These are phyloP conservation scores for Cryptococcus sp. DNA, from an alignment of 1,284 basidiomycete genomes.

Conservation along the genomic window DNA sequence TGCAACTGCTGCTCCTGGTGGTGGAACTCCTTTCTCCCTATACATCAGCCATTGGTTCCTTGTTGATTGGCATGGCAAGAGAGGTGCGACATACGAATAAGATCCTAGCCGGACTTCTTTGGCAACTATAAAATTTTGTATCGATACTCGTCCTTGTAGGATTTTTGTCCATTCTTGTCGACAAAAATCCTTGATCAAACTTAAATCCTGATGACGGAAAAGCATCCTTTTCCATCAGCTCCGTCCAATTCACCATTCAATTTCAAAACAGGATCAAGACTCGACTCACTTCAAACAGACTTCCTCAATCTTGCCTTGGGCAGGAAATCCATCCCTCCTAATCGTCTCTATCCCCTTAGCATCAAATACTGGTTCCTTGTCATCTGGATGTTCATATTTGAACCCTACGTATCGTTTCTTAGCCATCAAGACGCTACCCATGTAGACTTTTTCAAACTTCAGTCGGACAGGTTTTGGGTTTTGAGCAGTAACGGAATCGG, in stretches of 20 bases:
- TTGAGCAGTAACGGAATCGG: constrained; percentile 73
- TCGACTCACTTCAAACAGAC: constrained; percentile 68
- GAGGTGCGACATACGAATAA: constrained; percentile 61
- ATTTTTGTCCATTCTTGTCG: constrained; percentile 80
- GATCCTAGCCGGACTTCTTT: constrained; percentile 90
- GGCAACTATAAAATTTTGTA: constrained; percentile 90
- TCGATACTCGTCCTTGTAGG: constrained; percentile 68
- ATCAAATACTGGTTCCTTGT: constrained; percentile 76
- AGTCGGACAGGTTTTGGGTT: constrained; percentile 91
- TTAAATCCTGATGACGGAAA: constrained; percentile 84
- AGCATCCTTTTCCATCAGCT: constrained; percentile 59
- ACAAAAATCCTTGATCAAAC: constrained; percentile 83
- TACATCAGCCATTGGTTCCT: constrained; percentile 5
- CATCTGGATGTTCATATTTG: constrained; percentile 82
- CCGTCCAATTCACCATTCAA: neutral
- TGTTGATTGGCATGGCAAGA: neutral
- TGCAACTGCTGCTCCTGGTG: constrained; percentile 85
- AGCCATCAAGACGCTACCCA: constrained; percentile 86
- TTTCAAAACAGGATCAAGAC: neutral
- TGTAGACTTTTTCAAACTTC: constrained; percentile 98
- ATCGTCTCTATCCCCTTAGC: constrained; percentile 98
- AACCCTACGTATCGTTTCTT: constrained; percentile 98
- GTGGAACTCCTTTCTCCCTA: constrained; percentile 75
- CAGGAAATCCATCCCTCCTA: constrained; percentile 80
- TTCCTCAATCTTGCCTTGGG: constrained; percentile 85